Evolutionary conservation across 805 yeast species (phyloP), one percentile per base, ranked within the genome.

Genomic region (Monosporozyma servazzii): DNA sequence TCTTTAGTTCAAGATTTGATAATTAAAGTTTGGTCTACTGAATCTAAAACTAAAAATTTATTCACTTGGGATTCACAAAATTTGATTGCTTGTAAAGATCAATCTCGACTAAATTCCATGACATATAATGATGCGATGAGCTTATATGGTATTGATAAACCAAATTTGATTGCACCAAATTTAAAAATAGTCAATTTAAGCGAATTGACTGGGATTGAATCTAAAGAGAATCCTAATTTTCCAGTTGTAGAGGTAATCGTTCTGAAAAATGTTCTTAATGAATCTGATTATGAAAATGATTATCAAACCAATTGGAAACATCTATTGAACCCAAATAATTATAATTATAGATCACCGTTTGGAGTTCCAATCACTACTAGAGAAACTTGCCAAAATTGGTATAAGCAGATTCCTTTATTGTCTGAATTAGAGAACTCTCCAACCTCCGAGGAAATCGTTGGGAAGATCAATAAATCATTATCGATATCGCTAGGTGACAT

Each of bases 91-190:
- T 50, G 65, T 2, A 56, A 56, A 10, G 51, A 51, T 7, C 54
- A 50, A 11, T 55, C 52, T 1, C 49, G 55, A 9, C 64, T 82
- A 18, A 69, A 75, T 0, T 74, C 73, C 51, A 59, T 91, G 52
- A 71, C 79, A 1, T 93, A 93, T 61, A 57, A 66, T 0, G 84
- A 86, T 2, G 96, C 88, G 0, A 73, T 93, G 66, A 63, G 78
- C 1, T 72, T 69, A 18, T 93, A 81, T 62, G 99, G 99, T 15
- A 86, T 90, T 48, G 99, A 93, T 64, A 93, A 93, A 65, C 99
- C 99, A 0, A 98, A 93, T 66, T 68, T 93, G 56, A 75, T 97
- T 54, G 66, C 68, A 3, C 83, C 86, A 0, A 62, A 70, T 1
- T 56, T 88, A 31, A 63, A 73, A 33, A 77, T 88, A 42, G 52